Evolutionary conservation across 83 land plant genomes (phyloP), one percentile per base, ranked within the genome.

Genomic region (Picea abies): DNA sequence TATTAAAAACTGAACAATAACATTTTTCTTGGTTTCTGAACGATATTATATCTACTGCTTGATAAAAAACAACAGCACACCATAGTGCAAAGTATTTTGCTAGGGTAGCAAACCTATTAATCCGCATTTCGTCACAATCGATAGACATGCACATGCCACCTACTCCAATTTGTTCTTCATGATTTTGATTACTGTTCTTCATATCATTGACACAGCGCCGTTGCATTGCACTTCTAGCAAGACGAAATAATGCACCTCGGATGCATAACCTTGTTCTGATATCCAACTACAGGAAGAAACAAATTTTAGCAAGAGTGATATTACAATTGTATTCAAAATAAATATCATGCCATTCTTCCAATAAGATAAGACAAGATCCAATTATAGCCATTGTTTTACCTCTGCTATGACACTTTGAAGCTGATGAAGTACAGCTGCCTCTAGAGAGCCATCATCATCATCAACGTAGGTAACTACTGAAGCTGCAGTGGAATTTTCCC

Each of bases 151-250:
- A 77, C 63, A 77, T 56, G 62, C 79, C 79, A 77, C 49, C 62
- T 5, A 25, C 62, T 52, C 23, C 62, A 49, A 25, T 14, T 20
- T 71, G 52, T 23, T 78, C 69, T 58, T 81, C 20, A 12, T 11
- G n/a, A 64, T 37, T 80, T 63, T 63, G 72, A 82, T 76, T 78
- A 3, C 39, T 60, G 83, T 60, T 61, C n/a, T 79, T 83, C 16
- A 61, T 19, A 63, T 70, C 82, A 26, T 35, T 78, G 70, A 81
- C 68, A 37, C 64, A 60, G 63, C 90, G 89, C 67, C 94, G 88
- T 80, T 86, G 92, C 60, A 86, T 84, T 12, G 91, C 92, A 84
- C 89, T 92, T 62, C 85, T 84, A 44, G 94, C 94, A 80, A 92
- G 78, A 65, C 94, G 90, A 47, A 90, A 92, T 37, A 92, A 71